Base-by-base conservation (phyloP, 2,329 filamentous ascomycete genomes). In the Juglanconis oblonga region DNA sequence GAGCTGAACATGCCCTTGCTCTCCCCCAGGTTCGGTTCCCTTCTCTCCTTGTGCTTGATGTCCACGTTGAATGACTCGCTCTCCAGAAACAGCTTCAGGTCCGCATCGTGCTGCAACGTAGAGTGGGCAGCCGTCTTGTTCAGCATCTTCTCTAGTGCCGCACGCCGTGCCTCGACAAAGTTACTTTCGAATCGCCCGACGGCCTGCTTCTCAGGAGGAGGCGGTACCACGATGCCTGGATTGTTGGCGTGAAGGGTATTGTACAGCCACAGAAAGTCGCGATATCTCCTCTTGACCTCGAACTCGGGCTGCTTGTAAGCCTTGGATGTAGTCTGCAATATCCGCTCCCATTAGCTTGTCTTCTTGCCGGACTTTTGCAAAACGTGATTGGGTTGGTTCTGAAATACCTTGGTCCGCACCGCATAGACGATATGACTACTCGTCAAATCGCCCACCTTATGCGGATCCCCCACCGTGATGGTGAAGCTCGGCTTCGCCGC, bases 401-500 rank as follows among this genome's bases (percentile, higher is more conserved):
- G 65, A 62, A 38, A 33, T 81, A 95, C 91, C 86, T 90, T 95
- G 61, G 95, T 99, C 69, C 90, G 85, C 65, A 99, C 95, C 68
- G 92, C 92, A 77, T 99, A 99, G 52, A 98, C 95, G 65, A 97
- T 99, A 74, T 99, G 95, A 64, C 93, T 97, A 74, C 91, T 97
- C 8, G 95, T 97, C 73, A 98, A 76, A 75, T 98, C 95, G 62
- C 95, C 95, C 66, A 99, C 94, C 79, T 98, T 99, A 77, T 97
- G 93, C 58, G 95, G 95, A 76, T 99, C 95, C 60, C 95, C 95
- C 29, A 99, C 95, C 3, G 84, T 87, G 69, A 99, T 98, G 53
- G 91, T 80, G 75, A 98, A 99, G 47, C 81, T 89, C 5, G 95
- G 95, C 76, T 97, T 96, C 35, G 94, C 88, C 51, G 95, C 95